Conservation (phyloP, 2,329 filamentous ascomycete genomes). For the Verticillium dahliae region DNA sequence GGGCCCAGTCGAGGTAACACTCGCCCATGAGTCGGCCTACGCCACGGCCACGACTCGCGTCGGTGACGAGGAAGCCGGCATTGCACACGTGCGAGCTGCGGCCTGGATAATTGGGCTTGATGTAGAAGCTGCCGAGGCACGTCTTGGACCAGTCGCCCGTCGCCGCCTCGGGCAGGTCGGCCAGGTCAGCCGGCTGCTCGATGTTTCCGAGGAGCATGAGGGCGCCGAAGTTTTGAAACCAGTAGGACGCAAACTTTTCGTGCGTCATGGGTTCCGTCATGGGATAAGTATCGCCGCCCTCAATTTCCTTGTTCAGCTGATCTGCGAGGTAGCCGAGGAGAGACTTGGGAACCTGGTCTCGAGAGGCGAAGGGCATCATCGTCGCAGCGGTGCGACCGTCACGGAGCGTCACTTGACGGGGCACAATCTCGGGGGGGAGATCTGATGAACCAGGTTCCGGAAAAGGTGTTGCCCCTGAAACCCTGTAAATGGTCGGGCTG, state of each 20-base stretch:
- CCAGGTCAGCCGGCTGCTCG: slow-evolving; percentile 50
- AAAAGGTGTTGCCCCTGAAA: slow-evolving; percentile 60
- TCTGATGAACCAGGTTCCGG: slow-evolving; percentile 51
- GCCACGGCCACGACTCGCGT: slow-evolving; percentile 65
- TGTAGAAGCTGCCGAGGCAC: slow-evolving; percentile 86
- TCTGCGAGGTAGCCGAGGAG: slow-evolving; percentile 73
- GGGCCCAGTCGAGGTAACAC: slow-evolving; percentile 70
- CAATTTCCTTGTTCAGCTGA: slow-evolving; percentile 84
- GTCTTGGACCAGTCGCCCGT: slow-evolving; percentile 69
- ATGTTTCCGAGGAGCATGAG: slow-evolving; percentile 81
- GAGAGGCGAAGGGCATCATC: slow-evolving; percentile 74
- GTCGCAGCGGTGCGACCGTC: slow-evolving; percentile 81
- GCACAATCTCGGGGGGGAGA: slow-evolving; percentile 62
- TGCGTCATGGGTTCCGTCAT: slow-evolving; percentile 72
- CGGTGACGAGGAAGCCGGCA: slow-evolving; percentile 70
- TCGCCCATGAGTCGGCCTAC: slow-evolving; percentile 72
- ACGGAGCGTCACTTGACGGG: slow-evolving; percentile 73
- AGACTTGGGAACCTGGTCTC: slow-evolving; percentile 66
- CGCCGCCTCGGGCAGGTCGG: slow-evolving; percentile 24
- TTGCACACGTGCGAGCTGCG: slow-evolving; percentile 89
- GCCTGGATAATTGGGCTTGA: slow-evolving; percentile 90
- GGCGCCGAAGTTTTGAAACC: slow-evolving; percentile 86
- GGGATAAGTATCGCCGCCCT: slow-evolving; percentile 86
- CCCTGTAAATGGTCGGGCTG: slow-evolving; percentile 62
- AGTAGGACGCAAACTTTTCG: slow-evolving; percentile 74